Evolutionary conservation across 2,329 filamentous ascomycete species (phyloP), one percentile per base, ranked within the genome.

Genomic region (Bipolaris cookei): DNA sequence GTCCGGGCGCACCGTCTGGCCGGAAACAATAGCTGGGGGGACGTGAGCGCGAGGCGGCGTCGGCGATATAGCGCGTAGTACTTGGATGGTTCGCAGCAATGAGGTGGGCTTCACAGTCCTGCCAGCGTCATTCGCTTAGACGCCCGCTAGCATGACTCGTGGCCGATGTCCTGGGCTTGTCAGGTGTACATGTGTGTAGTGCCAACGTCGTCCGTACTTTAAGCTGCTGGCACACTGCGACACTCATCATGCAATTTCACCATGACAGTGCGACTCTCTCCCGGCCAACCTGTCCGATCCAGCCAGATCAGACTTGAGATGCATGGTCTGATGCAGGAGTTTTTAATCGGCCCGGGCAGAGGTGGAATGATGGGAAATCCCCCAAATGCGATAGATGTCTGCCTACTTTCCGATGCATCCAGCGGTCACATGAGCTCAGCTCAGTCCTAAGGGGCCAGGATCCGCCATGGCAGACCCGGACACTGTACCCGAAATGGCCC

Each of bases 91-190:
- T 60, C 51, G 46, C 43, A 56, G 49, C 57, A 49, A 64, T 61
- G 51, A 58, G 58, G 55, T 63, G 54, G 60, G 51, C 50, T 52
- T 53, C 58, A 58, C 51, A 46, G 44, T 28, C 46, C 53, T 42
- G 56, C 52, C 52, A 56, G 59, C 55, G 51, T 53, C 47, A 57
- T 58, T 61, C 51, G 43, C 49, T 57, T 53, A 57, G 56, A 43
- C 13, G 25, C 41, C 8, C 21, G 37, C 47, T 41, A 45, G 32
- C 59, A 62, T 64, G 62, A 62, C 59, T 64, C 59, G 61, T 37
- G 6, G 20, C 7, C 20, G 28, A 14, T 25, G 28, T 43, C 46
- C 30, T 50, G 37, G 32, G 39, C 38, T 37, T 54, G 52, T 49
- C 49, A 48, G 25, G 11, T 18, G 43, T 34, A n/a, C 49, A 48